Conservation (phyloP, 495 filamentous ascomycete species). For the Elaphomyces granulatus region DNA sequence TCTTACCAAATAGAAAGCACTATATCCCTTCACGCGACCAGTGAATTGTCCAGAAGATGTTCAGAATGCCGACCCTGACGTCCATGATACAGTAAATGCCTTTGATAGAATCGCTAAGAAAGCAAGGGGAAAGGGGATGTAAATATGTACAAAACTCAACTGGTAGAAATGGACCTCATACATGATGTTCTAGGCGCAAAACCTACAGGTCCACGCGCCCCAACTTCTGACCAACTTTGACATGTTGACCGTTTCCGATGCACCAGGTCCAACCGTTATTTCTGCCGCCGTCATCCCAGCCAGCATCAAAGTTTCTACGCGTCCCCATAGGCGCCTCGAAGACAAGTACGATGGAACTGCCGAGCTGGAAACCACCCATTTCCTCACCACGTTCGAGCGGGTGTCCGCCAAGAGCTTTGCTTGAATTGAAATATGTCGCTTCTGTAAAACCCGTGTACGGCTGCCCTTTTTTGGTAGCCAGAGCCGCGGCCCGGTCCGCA, state of each 20-base stretch:
- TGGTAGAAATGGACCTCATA: conserved; percentile 2
- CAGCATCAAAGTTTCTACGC: conserved; percentile 50
- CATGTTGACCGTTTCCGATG: conserved; percentile 69
- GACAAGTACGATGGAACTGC: conserved; percentile 88
- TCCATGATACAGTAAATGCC: not conserved
- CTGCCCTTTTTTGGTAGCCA: conserved; percentile 61
- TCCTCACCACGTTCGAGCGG: conserved; percentile 78
- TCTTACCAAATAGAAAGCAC: too few relatives aligned
- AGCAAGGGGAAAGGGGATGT: not conserved
- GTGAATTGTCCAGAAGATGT: too few relatives aligned
- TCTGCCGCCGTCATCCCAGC: conserved; percentile 38
- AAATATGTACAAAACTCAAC: not conserved
- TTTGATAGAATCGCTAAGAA: not conserved
- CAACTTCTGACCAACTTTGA: conserved; percentile 78
- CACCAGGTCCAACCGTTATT: conserved; percentile 67
- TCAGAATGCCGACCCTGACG: too few relatives aligned
- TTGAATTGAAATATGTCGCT: conserved; percentile 73
- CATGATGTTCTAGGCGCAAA: conserved; percentile 4
- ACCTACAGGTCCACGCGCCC: conserved; percentile 40
- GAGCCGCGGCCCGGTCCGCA: conserved; percentile 66
- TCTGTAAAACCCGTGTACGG: conserved; percentile 76
- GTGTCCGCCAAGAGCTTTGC: conserved; percentile 63
- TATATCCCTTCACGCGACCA: too few relatives aligned
- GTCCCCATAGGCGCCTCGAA: conserved; percentile 78
- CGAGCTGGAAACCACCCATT: conserved; percentile 96